These are phyloP conservation scores for Tricholomella constricta DNA, from an alignment of 768 basidiomycete species.

Conservation along the genomic window DNA sequence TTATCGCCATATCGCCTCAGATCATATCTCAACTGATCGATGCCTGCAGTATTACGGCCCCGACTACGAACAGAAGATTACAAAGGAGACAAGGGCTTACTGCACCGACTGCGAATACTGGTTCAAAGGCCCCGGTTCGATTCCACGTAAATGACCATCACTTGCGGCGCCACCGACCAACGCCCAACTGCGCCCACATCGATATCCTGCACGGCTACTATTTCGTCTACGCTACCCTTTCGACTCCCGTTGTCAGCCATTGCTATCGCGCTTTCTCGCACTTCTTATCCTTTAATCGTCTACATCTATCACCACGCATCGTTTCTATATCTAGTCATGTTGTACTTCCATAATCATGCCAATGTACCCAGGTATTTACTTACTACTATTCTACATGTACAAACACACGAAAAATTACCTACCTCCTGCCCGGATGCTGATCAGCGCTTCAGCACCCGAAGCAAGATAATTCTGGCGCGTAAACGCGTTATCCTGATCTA, in stretches of 20 bases:
- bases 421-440: too few species aligned
- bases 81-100: slow-evolving; percentile 49
- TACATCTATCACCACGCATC: neutral
- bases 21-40: slow-evolving; percentile 13
- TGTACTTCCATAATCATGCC: neutral
- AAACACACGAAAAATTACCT: neutral
- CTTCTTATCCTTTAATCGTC: neutral
- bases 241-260: slow-evolving; percentile 8
- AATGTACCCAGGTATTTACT: neutral
- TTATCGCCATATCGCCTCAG: slow-evolving; percentile 6
- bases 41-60: slow-evolving; percentile 67
- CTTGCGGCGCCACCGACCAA: slow-evolving; percentile 13
- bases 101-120: slow-evolving; percentile 63
- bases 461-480: neutral
- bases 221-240: neutral
- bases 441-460: too few species aligned
- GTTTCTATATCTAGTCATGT: neutral
- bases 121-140: slow-evolving; percentile 50
- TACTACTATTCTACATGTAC: neutral
- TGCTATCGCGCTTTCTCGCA: slow-evolving; percentile 16
- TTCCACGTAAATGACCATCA: slow-evolving; percentile 31
- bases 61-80: slow-evolving; percentile 64
- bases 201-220: slow-evolving; percentile 1
- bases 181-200: slow-evolving; percentile 1
- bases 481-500: too few species aligned